A percentile compares a stretch with the other conserved stretches of the same genome.
These are phyloP conservation scores for Monotropa hypopitys DNA, from an alignment of 179 eudicot genomes.

Conservation along the genomic window DNA sequence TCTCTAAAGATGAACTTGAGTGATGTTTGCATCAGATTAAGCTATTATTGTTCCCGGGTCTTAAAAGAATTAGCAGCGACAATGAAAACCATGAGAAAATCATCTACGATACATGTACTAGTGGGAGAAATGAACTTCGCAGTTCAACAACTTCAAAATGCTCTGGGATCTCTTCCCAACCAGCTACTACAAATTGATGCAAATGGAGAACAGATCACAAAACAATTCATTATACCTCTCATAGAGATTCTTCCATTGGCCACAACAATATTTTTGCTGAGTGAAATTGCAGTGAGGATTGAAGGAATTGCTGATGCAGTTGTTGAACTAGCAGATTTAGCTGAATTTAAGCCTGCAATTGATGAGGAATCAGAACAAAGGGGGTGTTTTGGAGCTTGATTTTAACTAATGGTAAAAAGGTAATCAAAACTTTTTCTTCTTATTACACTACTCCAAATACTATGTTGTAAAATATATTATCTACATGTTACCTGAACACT, in stretches of 20 bases:
- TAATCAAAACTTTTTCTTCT: no score
- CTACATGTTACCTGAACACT: no score
- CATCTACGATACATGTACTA: conserved; percentile 15
- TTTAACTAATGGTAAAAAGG: no score
- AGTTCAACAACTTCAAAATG: conserved; percentile 50
- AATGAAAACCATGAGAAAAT: conserved; percentile 37
- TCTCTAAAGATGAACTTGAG: conserved; percentile 36
- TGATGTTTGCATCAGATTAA: conserved; percentile 36
- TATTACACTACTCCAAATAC: no score
- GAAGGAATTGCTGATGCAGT: conserved; percentile 44
- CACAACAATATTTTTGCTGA: conserved; percentile 45
- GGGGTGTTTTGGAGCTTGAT: no score
- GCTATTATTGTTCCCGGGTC: conserved; percentile 40
- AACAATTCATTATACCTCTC: conserved; percentile 18
- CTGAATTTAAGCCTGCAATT: conserved; percentile 33
- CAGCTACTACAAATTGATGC: conserved; percentile 19
- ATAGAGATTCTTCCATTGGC: conserved; percentile 54
- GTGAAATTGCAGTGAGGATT: conserved; percentile 49
- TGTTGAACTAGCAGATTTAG: conserved; percentile 38
- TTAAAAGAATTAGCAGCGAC: conserved; percentile 41
- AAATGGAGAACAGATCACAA: conserved; percentile 16
- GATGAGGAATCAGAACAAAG: conserved; percentile 21
- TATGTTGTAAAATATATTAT: no score
- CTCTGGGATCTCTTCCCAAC: conserved; percentile 38
- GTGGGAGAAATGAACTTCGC: conserved; percentile 47